Conservation (phyloP, 2,329 filamentous ascomycete genomes). For the Emydomyces testavorans region DNA sequence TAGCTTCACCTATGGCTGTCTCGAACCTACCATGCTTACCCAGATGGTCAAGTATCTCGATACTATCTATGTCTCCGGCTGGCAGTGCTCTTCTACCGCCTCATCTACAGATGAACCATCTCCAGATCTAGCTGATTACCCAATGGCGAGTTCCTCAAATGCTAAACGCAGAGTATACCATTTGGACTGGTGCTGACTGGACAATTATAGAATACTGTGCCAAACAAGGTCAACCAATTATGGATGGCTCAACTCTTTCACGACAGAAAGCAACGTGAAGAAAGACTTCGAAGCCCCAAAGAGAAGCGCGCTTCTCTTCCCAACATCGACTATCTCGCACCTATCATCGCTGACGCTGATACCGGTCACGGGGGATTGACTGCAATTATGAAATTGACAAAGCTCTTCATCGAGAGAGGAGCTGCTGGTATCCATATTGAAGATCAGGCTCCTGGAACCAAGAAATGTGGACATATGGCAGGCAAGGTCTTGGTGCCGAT, state of each 20-base stretch:
- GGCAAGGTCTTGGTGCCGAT: constrained; percentile 96
- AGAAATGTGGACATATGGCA: constrained; percentile 99
- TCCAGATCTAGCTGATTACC: constrained; percentile 95
- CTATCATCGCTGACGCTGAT: constrained; percentile 93
- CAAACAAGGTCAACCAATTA: constrained; percentile 93
- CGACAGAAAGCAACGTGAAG: constrained; percentile 96
- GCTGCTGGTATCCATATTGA: constrained; percentile 98
- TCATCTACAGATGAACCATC: constrained; percentile 92
- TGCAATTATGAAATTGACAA: constrained; percentile 99
- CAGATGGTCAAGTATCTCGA: constrained; percentile 99
- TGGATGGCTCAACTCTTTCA: constrained; percentile 99
- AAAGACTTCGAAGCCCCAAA: constrained; percentile 68
- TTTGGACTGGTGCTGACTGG: neutral
- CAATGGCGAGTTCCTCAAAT: constrained; percentile 51
- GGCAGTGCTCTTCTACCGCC: constrained; percentile 95
- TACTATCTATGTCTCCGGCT: constrained; percentile 96
- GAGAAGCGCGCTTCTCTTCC: constrained; percentile 58
- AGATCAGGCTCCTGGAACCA: constrained; percentile 93
- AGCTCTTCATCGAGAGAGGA: constrained; percentile 92
- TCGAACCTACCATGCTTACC: constrained; percentile 96
- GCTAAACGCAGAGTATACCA: neutral
- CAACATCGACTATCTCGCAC: constrained; percentile 86
- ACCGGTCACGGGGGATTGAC: constrained; percentile 94
- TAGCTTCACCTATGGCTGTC: constrained; percentile 90
- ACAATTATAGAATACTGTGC: constrained; percentile 70